Conservation (phyloP, 2,329 filamentous ascomycete species). For the Xylariaceae sp. region DNA sequence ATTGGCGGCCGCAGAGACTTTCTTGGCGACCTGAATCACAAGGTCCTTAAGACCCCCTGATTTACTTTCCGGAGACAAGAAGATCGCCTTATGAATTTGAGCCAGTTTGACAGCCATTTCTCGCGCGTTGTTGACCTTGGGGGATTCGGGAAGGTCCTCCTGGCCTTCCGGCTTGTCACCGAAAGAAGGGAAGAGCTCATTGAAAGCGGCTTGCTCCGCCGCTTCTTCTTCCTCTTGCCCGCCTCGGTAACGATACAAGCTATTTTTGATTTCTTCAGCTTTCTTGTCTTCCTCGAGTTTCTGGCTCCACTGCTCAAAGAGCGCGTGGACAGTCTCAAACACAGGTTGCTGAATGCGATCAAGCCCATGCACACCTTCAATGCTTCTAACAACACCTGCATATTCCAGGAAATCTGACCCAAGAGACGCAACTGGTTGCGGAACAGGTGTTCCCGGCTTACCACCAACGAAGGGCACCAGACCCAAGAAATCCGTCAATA, state of each 20-base stretch:
- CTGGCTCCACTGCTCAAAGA: slow-evolving; percentile 76
- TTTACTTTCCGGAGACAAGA: slow-evolving; percentile 40
- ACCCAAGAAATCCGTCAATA: slow-evolving; percentile 36
- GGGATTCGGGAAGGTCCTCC: slow-evolving; percentile 22
- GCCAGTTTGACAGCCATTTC: slow-evolving; percentile 56
- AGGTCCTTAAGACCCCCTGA: slow-evolving; percentile 40
- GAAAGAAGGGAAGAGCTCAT: slow-evolving; percentile 75
- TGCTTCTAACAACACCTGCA: slow-evolving; percentile 39
- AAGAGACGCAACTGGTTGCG: slow-evolving; percentile 26
- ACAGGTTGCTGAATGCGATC: slow-evolving; percentile 47
- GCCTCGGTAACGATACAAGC: slow-evolving; percentile 79
- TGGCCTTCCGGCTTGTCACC: slow-evolving; percentile 48
- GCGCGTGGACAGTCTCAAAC: slow-evolving; percentile 61
- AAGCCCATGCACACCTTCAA: slow-evolving; percentile 44
- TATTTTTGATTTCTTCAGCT: slow-evolving; percentile 65
- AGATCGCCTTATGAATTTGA: slow-evolving; percentile 52
- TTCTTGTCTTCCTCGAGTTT: slow-evolving; percentile 72
- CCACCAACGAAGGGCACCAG: slow-evolving; percentile 55
- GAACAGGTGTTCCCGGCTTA: slow-evolving; percentile 28
- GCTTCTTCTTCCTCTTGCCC: slow-evolving; percentile 71
- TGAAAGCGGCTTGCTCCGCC: slow-evolving; percentile 66
- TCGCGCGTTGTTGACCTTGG: slow-evolving; percentile 43
- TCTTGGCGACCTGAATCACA: slow-evolving; percentile 41
- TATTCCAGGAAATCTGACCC: slow-evolving; percentile 48
- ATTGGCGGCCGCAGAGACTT: slow-evolving; percentile 31